Percentiles rank a stretch among this genome's conserved stretches.
Conservation (phyloP, 495 filamentous ascomycete genomes). For the Penicillium goetzii region DNA sequence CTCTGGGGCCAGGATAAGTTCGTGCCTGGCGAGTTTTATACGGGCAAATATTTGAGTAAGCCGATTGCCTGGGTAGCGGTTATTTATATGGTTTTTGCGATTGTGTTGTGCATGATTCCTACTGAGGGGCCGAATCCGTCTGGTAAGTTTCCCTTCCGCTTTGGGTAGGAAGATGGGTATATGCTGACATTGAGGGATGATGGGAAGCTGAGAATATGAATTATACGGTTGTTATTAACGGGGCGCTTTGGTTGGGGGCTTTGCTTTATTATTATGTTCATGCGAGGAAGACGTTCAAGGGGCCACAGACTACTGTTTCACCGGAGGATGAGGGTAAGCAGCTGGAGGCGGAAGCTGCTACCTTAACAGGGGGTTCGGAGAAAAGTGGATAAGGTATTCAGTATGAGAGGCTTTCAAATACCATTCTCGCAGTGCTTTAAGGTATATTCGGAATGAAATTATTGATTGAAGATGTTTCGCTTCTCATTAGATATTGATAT, state of each 20-base stretch:
- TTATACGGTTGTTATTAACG: slow-evolving; percentile 67
- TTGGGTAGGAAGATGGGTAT: not conserved
- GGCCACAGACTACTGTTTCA: slow-evolving; percentile 66
- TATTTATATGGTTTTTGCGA: slow-evolving; percentile 55
- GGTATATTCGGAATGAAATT: not conserved
- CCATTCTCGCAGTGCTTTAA: not conserved
- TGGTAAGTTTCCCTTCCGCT: slow-evolving; percentile 20
- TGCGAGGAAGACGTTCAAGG: slow-evolving; percentile 72
- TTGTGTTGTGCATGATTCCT: slow-evolving; percentile 58
- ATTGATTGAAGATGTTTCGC: not conserved
- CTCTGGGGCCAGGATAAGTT: slow-evolving; percentile 66
- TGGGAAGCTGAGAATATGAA: slow-evolving; percentile 59
- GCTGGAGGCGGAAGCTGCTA: slow-evolving; percentile 8
- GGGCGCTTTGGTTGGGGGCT: slow-evolving; percentile 62
- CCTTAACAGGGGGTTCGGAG: not conserved
- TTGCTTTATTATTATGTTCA: slow-evolving; percentile 65
- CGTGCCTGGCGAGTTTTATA: slow-evolving; percentile 66
- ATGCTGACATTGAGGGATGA: slow-evolving; percentile 17
- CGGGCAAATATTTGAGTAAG: slow-evolving; percentile 51
- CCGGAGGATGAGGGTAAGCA: slow-evolving; percentile 31
- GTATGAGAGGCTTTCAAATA: not conserved
- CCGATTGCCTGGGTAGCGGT: slow-evolving; percentile 59
- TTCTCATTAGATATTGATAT: slow-evolving; percentile 9
- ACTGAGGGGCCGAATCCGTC: slow-evolving; percentile 54
- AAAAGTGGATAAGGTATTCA: not conserved